Base-by-base conservation (phyloP, 2,329 filamentous ascomycete species). In the Cladosporium sp. region DNA sequence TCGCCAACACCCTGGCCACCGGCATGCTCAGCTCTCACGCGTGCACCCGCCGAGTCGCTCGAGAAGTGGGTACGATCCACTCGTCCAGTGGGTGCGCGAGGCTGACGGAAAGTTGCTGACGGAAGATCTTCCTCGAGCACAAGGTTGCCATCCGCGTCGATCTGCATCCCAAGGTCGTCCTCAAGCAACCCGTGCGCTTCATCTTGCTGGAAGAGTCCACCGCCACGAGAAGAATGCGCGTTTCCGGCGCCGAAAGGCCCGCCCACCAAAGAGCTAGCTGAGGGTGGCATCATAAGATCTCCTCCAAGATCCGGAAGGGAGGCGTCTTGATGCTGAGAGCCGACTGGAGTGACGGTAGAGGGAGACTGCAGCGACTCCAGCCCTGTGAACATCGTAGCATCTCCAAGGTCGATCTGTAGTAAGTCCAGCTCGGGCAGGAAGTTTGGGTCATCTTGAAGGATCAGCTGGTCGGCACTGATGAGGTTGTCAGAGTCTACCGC, bases 381-480 rank as follows among this genome's bases (percentile, higher is more conserved):
- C 34, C 86, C 79, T 59, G 65, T 57, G 17, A 68, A 51, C 49
- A 56, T 17, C 6, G 14, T 19, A 28, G 69, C 43, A 22, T 63
- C 61, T 54, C 85, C 80, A 28, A 85, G 72, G 22, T 87, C 79
- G 50, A 88, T 78, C 0, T 81, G 77, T 1, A 86, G 84, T 25
- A 91, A 76, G 36, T 79, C 77, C 36, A 86, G 79, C 43, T 88
- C 84, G 0, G 88, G 86, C 9, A 89, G 74, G 69, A 97, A 97
- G 42, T 84, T 81, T 0, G 92, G 91, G 68, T 97, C 93, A 67
- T 97, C 90, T 56, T 84, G 79, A 1, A 97, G 79, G 3, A 91
- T 78, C 58, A 97, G 85, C 65, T 92, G 87, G 22, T 89, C 85
- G 5, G 84, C 85, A 66, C 90, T 96, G 64, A 15, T 51, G 37